phyloP scores from a whole-genome alignment of 441 rosid genomes.

The Biscutella laevigata region DNA sequence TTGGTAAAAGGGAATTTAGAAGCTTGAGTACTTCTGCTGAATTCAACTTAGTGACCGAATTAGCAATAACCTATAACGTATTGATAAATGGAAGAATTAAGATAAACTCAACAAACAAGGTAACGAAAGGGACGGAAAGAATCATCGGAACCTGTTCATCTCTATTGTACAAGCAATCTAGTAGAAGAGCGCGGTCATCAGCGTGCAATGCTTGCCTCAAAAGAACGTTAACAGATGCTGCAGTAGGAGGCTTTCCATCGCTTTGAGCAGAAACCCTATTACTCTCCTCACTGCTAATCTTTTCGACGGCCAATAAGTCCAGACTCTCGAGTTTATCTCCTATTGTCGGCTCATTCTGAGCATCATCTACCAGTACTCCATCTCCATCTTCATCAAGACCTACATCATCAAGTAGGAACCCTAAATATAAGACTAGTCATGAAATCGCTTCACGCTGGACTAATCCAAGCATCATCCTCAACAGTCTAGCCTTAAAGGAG shows the following conservation, averaged over 20 bases:
- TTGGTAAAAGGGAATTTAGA: conserved; percentile 53
- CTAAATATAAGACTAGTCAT: not conserved
- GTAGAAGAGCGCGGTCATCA: conserved; percentile 73
- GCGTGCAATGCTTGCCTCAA: conserved; percentile 84
- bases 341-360: conserved; percentile 68
- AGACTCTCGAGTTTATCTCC: conserved; percentile 74
- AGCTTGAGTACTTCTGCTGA: conserved; percentile 74
- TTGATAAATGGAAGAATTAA: not conserved
- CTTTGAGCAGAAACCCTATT: conserved; percentile 25
- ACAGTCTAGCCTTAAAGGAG: not conserved
- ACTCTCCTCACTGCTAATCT: conserved; percentile 27
- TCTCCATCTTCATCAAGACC: conserved; percentile 53
- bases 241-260: conserved; percentile 61
- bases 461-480: not conserved
- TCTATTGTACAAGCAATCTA: conserved; percentile 82
- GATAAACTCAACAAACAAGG: not conserved
- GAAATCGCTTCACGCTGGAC: not conserved
- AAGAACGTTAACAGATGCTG: conserved; percentile 72
- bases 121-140: not conserved
- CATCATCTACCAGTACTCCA: conserved; percentile 55
- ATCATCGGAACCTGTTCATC: conserved; percentile 60
- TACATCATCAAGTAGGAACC: conserved; percentile 12
- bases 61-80: conserved; percentile 59
- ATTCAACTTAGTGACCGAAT: conserved; percentile 60
- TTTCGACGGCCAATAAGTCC: conserved; percentile 33